Conservation (phyloP, 805 yeast genomes). For the Schizosaccharomyces cryophilus region DNA sequence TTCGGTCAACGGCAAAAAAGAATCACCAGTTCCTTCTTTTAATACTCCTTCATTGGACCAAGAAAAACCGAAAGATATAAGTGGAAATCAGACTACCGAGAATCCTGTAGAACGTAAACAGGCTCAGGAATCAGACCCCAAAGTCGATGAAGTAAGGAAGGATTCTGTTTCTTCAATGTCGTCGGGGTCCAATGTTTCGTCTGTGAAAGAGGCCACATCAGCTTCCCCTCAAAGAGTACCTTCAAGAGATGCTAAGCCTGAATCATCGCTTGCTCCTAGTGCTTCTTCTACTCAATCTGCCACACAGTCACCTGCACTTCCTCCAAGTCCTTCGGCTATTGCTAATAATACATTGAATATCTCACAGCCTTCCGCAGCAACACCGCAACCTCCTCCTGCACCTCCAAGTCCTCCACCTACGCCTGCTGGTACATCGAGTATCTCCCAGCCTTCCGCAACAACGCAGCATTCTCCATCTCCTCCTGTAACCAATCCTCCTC, state of each 20-base stretch:
- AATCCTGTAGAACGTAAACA: too few relatives aligned
- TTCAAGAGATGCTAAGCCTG: neutral
- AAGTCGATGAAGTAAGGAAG: neutral
- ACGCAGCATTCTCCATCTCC: neutral
- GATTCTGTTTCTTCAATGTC: neutral
- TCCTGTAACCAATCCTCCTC: neutral
- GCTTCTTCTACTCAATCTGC: neutral
- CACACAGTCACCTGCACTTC: too few relatives aligned
- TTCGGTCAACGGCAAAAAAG: neutral
- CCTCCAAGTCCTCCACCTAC: neutral
- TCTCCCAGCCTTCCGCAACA: too few relatives aligned
- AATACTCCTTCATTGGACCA: neutral
- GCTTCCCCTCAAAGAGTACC: neutral
- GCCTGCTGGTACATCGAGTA: too few relatives aligned
- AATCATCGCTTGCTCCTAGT: neutral
- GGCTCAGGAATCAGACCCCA: too few relatives aligned
- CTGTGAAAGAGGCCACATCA: neutral
- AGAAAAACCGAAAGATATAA: neutral
- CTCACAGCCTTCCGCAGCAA: too few relatives aligned
- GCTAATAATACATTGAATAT: too few relatives aligned
- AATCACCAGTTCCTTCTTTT: neutral
- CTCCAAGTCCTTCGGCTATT: too few relatives aligned
- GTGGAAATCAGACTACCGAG: too few relatives aligned
- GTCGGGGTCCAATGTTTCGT: neutral
- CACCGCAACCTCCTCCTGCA: neutral